Evolutionary conservation across 1,139 yeast genomes (phyloP).

Genomic region (Candida neerlandica): DNA sequence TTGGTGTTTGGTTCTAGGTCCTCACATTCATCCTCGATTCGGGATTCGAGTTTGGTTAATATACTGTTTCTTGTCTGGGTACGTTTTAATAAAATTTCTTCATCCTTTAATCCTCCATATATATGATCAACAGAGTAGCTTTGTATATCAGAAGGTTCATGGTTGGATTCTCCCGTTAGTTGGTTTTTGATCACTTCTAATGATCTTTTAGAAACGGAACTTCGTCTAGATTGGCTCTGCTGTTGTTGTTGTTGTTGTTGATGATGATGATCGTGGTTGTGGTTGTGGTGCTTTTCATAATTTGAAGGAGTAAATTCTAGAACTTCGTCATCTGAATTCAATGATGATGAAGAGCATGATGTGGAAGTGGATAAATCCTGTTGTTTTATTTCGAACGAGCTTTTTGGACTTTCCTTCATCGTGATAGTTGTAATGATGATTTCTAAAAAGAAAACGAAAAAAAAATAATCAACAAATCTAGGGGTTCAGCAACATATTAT

Average conservation of each 20-base stretch:
- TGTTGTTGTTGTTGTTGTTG: slow-evolving; percentile 12
- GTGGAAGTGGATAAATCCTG: slow-evolving; percentile 16
- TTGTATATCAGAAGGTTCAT: slow-evolving; percentile 6
- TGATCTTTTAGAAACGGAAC: slow-evolving; percentile 18
- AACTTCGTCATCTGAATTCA: slow-evolving; percentile 15
- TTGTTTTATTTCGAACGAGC: slow-evolving; percentile 11
- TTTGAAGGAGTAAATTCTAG: slow-evolving; percentile 19
- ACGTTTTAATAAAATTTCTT: slow-evolving; percentile 36
- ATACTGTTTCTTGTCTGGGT: slow-evolving; percentile 42
- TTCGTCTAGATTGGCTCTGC: slow-evolving; percentile 15
- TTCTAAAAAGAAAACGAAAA: neutral
- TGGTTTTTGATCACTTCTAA: slow-evolving; percentile 19
- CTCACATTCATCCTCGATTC: slow-evolving; percentile 19
- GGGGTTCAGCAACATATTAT: neutral
- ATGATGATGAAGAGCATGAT: slow-evolving; percentile 8
- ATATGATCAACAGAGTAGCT: slow-evolving; percentile 35
- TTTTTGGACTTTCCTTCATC: slow-evolving; percentile 12
- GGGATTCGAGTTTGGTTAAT: slow-evolving; percentile 33
- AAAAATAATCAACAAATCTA: neutral
- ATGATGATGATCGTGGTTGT: too few relatives aligned
- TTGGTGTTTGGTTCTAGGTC: slow-evolving; percentile 14
- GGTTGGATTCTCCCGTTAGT: slow-evolving; percentile 13
- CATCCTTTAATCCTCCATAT: slow-evolving; percentile 35
- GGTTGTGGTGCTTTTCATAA: slow-evolving; percentile 10
- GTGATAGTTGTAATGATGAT: neutral